Evolutionary conservation across 129 eudicot genomes (phyloP).

Genomic region (sunflower (Helianthus annuus)): DNA sequence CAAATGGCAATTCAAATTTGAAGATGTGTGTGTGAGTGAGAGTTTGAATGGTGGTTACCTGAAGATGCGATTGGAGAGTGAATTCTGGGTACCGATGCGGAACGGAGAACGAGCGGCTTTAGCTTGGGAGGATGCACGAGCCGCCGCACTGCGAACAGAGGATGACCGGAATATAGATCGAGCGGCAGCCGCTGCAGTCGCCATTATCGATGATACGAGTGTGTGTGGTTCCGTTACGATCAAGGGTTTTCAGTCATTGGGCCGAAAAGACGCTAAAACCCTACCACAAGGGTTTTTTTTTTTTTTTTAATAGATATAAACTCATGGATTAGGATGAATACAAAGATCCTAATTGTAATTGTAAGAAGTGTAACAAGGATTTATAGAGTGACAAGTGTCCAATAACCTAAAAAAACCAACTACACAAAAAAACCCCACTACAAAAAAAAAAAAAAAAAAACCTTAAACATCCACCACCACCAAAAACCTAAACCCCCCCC

Average conservation of each 20-base stretch:
- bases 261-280: slow-evolving; percentile 28
- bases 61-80: slow-evolving; percentile 69
- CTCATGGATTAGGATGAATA: too few species aligned
- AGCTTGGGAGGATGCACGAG: slow-evolving; percentile 52
- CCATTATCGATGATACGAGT: slow-evolving; percentile 17
- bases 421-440: too few species aligned
- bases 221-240: not conserved
- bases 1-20: not conserved
- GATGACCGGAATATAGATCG: slow-evolving; percentile 78
- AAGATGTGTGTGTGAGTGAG: slow-evolving; percentile 22
- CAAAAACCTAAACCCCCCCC: too few species aligned
- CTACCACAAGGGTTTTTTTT: not conserved
- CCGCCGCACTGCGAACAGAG: slow-evolving; percentile 61
- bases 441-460: too few species aligned
- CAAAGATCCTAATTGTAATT: too few species aligned
- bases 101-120: slow-evolving; percentile 57
- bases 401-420: too few species aligned
- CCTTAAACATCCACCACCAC: too few species aligned
- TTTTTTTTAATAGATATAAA: too few species aligned
- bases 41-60: slow-evolving; percentile 41
- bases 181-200: slow-evolving; percentile 61
- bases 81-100: slow-evolving; percentile 48
- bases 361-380: too few species aligned
- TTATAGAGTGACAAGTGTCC: too few species aligned
- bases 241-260: slow-evolving; percentile 29